Base-by-base conservation (phyloP, 2,329 filamentous ascomycete species). In the Colletotrichum siamense region DNA sequence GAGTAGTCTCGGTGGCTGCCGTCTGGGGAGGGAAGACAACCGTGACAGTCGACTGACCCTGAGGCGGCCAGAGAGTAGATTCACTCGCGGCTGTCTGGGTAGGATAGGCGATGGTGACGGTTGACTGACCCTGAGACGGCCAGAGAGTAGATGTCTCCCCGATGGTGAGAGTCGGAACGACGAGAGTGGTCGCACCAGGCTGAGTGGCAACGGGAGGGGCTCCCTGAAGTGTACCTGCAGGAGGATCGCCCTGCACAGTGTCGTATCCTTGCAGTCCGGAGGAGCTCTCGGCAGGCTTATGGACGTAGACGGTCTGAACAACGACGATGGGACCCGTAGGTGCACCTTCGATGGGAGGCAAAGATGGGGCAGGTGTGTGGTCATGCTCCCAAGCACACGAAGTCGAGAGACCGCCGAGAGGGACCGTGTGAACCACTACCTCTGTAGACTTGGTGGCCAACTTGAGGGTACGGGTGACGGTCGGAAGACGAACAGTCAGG, bases 391-490 rank as follows among this genome's bases (percentile, higher is more conserved):
- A 49, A 2, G 49, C 3, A 49, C 65, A 76, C 5, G 71, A 73
- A 28, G 59, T 66, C 6, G 28, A 30, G 5, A 34, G 26, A 10
- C 32, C 13, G n/a, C 32, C 55, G 3, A 66, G 36, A 5, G 55
- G 52, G 12, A 69, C 28, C 7, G 69, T 73, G 39, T 77, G 57
- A 13, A 74, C 26, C 44, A 63, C 49, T 2, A 73, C 24, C 44
- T 2, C 10, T 15, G 67, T 77, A 3, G 73, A 73, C 34, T 55
- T 73, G 22, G 67, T 67, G 5, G 74, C 66, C 39, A 74, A 57
- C 44, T 65, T 69, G 32, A 74, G 8, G 10, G 64, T 76, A 15
- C 74, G 74, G n/a, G 72, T 77, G 16, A 77, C n/a, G n/a, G 75
- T 71, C 1, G 75, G 71, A 8, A 76, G 71, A 5, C 49, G 57